Evolutionary conservation across 768 basidiomycete species (phyloP).

Genomic region (Collybia mongolica): DNA sequence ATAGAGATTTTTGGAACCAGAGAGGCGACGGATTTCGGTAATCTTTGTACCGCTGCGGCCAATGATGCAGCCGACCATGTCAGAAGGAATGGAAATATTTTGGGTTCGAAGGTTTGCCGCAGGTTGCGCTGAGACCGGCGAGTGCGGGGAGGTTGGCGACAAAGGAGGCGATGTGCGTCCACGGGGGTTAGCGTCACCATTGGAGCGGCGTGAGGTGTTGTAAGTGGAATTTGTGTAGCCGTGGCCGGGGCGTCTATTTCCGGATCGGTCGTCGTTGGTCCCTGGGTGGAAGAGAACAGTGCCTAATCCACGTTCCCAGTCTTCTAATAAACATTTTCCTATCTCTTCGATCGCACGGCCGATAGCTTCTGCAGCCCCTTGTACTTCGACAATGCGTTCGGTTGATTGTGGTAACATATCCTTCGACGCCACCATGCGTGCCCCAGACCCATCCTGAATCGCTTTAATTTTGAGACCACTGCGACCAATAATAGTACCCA

Average conservation of each 20-base stretch:
- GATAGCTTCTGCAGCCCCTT: slow-evolving; percentile 90
- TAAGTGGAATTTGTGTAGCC: slow-evolving; percentile 45
- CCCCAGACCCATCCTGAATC: slow-evolving; percentile 94
- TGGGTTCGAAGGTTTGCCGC: slow-evolving; percentile 91
- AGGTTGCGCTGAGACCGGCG: slow-evolving; percentile 53
- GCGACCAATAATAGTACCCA: slow-evolving; percentile 98
- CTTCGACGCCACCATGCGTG: slow-evolving; percentile 98
- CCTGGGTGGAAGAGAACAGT: slow-evolving; percentile 97
- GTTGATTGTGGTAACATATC: slow-evolving; percentile 99
- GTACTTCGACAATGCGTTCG: slow-evolving; percentile 97
- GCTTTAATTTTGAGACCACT: slow-evolving; percentile 97
- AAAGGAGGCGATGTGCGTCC: slow-evolving; percentile 49
- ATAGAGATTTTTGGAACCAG: slow-evolving; percentile 98
- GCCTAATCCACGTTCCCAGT: slow-evolving; percentile 92
- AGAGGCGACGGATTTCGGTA: slow-evolving; percentile 97
- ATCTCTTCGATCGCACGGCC: slow-evolving; percentile 94
- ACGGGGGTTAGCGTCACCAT: slow-evolving; percentile 52
- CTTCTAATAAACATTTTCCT: slow-evolving; percentile 91
- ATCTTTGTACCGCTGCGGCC: slow-evolving; percentile 98
- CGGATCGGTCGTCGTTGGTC: slow-evolving; percentile 67
- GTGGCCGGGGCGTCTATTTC: slow-evolving; percentile 51
- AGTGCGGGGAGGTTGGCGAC: slow-evolving; percentile 42
- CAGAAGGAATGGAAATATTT: slow-evolving; percentile 98
- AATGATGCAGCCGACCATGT: slow-evolving; percentile 98
- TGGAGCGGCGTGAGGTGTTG: slow-evolving; percentile 55